Conservation (phyloP, 2,329 filamentous ascomycete species). For the Botryotinia narcissicola region DNA sequence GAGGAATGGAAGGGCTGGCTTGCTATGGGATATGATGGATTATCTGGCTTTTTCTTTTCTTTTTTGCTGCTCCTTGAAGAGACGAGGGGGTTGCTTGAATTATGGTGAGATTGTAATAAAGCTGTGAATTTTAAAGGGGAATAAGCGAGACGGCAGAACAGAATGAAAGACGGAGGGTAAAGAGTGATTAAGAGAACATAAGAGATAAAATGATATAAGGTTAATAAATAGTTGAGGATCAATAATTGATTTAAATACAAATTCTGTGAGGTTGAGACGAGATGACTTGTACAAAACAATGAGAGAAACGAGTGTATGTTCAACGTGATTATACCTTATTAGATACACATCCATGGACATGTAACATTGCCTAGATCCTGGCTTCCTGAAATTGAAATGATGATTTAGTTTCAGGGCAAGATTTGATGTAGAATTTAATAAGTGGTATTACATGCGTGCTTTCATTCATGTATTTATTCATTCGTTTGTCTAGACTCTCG, state of each 20-base stretch:
- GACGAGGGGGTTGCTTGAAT: neutral
- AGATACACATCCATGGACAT: neutral
- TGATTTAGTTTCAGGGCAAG: neutral
- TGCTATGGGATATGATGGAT: neutral
- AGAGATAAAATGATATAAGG: neutral
- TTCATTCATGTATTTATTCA: neutral
- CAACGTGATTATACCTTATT: neutral
- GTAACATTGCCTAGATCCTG: neutral
- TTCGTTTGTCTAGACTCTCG: neutral
- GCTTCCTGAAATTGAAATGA: neutral
- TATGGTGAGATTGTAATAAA: neutral
- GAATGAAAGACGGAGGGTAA: neutral
- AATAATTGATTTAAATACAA: neutral
- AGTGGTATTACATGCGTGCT: no score
- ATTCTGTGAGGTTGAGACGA: neutral
- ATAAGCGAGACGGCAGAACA: neutral
- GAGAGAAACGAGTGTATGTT: neutral
- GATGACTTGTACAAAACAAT: neutral
- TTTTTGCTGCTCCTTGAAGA: neutral
- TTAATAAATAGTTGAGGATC: neutral
- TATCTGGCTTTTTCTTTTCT: neutral
- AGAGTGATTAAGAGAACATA: neutral
- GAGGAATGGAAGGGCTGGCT: neutral
- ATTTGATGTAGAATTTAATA: neutral
- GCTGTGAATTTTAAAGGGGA: neutral